A percentile compares a stretch with the other conserved stretches of the same genome.
Evolutionary conservation across 2,329 filamentous ascomycete genomes (phyloP).

Genomic region (Aspergillus thermomutatus): DNA sequence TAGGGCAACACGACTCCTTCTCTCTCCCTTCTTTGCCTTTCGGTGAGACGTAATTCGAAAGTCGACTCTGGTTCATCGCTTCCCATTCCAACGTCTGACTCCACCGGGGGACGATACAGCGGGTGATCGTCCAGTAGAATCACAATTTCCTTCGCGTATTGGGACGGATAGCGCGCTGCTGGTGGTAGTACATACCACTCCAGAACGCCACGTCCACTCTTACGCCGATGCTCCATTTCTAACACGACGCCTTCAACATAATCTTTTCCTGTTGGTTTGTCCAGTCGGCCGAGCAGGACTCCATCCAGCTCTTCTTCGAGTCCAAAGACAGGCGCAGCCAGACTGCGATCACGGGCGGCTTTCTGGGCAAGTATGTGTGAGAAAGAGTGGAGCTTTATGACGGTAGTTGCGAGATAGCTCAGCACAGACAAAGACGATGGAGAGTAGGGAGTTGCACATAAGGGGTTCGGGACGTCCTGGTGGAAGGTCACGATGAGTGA

Average conservation of each 20-base stretch:
- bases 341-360: constrained; percentile 70
- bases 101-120: constrained; percentile 55
- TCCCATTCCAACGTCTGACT: constrained; percentile 37
- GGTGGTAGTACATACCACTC: constrained; percentile 63
- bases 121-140: constrained; percentile 74
- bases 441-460: constrained; percentile 41
- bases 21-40: constrained; percentile 80
- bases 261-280: constrained; percentile 29
- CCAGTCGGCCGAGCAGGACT: constrained; percentile 63
- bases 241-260: constrained; percentile 64
- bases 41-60: constrained; percentile 82
- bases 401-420: constrained; percentile 81
- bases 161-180: constrained; percentile 44
- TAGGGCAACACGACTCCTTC: constrained; percentile 92
- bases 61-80: constrained; percentile 67
- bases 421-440: constrained; percentile 71
- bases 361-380: constrained; percentile 71
- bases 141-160: constrained; percentile 49
- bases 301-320: constrained; percentile 75
- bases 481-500: constrained; percentile 82
- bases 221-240: constrained; percentile 80
- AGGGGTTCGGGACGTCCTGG: constrained; percentile 65
- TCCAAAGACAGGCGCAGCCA: constrained; percentile 74
- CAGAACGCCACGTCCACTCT: constrained; percentile 72
- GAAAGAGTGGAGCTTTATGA: constrained; percentile 71